Evolutionary conservation across 345 rosid species (phyloP).

Genomic region (Abelmoschus esculentus): DNA sequence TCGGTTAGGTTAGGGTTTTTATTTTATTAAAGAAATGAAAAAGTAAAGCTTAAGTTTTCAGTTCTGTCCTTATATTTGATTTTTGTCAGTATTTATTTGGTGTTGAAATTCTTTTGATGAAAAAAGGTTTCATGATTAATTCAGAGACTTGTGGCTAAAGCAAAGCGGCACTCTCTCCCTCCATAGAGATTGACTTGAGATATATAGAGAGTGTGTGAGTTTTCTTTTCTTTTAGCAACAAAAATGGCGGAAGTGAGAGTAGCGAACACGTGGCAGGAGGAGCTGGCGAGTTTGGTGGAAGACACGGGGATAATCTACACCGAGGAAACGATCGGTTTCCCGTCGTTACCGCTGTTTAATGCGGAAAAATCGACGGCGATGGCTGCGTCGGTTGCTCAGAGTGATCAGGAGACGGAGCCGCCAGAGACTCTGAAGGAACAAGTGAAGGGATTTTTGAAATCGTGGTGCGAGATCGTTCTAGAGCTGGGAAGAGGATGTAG

Average conservation of each 20-base stretch:
- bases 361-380: constrained; percentile 11
- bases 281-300: constrained; percentile 52
- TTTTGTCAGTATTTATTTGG: neutral
- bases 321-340: constrained; percentile 29
- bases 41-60: constrained; percentile 33
- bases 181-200: constrained; percentile 10
- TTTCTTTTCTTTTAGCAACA: neutral
- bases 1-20: constrained; percentile 16
- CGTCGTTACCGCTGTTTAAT: constrained; percentile 21
- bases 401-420: constrained; percentile 18
- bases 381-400: constrained; percentile 7
- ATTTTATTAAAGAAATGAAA: constrained; percentile 16
- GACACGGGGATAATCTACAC: constrained; percentile 39
- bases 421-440: constrained; percentile 65
- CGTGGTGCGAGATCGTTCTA: constrained; percentile 89
- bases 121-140: constrained; percentile 6
- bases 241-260: constrained; percentile 54
- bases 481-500: constrained; percentile 74
- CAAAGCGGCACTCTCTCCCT: constrained; percentile 2
- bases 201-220: neutral
- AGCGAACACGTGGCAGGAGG: constrained; percentile 66
- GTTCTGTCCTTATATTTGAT: constrained; percentile 19
- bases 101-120: neutral
- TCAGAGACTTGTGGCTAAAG: constrained; percentile 13
- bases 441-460: constrained; percentile 55